Percentiles rank a stretch among this genome's conserved stretches.
Evolutionary conservation across 1,139 yeast genomes (phyloP).

Genomic region (Sugiyamaella castrensis): DNA sequence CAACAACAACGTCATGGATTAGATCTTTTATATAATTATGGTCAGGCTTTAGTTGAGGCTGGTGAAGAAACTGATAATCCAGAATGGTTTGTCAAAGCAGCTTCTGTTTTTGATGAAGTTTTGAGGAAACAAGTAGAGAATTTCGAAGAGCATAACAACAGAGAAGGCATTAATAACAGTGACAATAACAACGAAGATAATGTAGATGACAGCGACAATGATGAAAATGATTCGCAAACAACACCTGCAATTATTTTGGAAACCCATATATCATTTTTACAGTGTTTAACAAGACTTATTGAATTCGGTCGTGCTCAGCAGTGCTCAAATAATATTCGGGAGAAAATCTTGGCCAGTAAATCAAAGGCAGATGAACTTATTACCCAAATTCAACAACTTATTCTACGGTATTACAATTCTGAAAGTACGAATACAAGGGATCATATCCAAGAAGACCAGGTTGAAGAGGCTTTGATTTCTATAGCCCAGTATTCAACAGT

Average conservation of each 20-base stretch:
- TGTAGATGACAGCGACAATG: conserved; percentile 9
- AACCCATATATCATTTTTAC: conserved; percentile 19
- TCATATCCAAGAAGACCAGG: neutral
- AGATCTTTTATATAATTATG: conserved; percentile 32
- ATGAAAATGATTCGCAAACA: conserved; percentile 1
- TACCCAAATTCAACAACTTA: conserved; percentile 5
- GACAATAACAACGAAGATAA: conserved; percentile 3
- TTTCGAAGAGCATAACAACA: conserved; percentile 10
- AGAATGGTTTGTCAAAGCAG: conserved; percentile 21
- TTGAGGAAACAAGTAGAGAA: conserved; percentile 23
- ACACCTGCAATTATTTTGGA: conserved; percentile 16
- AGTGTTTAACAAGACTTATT: conserved; percentile 15
- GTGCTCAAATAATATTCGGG: neutral
- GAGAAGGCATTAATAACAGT: neutral
- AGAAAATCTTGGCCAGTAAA: neutral
- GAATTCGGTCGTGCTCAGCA: conserved; percentile 8
- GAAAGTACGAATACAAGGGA: neutral
- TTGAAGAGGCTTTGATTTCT: conserved; percentile 22
- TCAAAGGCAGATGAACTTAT: conserved; percentile 4
- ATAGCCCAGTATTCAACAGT: conserved; percentile 20
- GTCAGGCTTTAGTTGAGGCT: conserved; percentile 29
- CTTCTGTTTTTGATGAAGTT: conserved; percentile 23
- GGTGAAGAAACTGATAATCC: conserved; percentile 29
- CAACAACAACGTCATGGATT: conserved; percentile 12
- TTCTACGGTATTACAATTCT: neutral